Conservation (phyloP, 768 basidiomycete genomes). For the Kwoniella botswanensis region DNA sequence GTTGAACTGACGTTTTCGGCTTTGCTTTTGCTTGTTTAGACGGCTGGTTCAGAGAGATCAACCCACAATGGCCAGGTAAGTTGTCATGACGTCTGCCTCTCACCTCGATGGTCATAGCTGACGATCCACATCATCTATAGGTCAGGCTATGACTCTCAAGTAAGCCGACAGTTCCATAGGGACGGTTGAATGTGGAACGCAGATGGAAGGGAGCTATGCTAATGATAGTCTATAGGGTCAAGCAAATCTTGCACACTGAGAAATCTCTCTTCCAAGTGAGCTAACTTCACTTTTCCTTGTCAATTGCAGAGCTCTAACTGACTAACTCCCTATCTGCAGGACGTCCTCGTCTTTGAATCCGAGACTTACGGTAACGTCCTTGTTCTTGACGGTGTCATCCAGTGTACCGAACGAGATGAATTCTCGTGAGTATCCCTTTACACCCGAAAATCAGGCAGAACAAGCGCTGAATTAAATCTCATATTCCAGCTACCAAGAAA, state of each 20-base stretch:
- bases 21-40: slow-evolving; percentile 61
- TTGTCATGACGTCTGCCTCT: slow-evolving; percentile 5
- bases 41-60: slow-evolving; percentile 96
- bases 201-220: slow-evolving; percentile 11
- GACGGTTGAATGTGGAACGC: not conserved
- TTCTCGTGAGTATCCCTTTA: slow-evolving; percentile 69
- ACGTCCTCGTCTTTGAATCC: slow-evolving; percentile 95
- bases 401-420: slow-evolving; percentile 97
- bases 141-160: slow-evolving; percentile 95
- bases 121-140: slow-evolving; percentile 52
- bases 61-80: slow-evolving; percentile 81
- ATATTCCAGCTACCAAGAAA: slow-evolving; percentile 83
- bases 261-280: slow-evolving; percentile 79
- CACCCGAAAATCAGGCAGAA: not conserved
- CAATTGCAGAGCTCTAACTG: too few relatives aligned
- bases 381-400: slow-evolving; percentile 91
- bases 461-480: not conserved
- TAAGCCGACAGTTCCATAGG: slow-evolving; percentile 25
- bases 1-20: not conserved
- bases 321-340: slow-evolving; percentile 54
- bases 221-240: slow-evolving; percentile 64
- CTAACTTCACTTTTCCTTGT: not conserved
- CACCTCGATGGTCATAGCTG: slow-evolving; percentile 22
- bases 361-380: slow-evolving; percentile 97
- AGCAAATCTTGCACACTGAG: slow-evolving; percentile 91